Evolutionary conservation across 1,284 basidiomycete species (phyloP).

Genomic region (Inonotus obliquus): DNA sequence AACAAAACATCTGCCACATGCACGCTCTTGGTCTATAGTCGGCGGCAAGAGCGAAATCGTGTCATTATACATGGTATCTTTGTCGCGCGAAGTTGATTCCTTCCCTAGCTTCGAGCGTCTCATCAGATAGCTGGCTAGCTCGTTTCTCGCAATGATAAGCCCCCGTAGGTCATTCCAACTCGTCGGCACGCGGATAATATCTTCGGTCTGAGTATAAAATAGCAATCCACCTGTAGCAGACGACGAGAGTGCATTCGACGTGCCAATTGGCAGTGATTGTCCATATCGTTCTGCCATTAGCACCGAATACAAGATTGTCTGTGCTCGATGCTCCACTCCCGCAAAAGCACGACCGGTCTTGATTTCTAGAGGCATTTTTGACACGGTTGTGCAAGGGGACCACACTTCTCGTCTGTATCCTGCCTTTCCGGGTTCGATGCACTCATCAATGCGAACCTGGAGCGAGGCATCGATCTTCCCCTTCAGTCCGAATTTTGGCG

Average conservation of each 20-base stretch:
- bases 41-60: conserved; percentile 70
- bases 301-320: conserved; percentile 96
- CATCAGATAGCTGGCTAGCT: conserved; percentile 77
- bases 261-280: conserved; percentile 20
- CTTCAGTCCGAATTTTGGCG: conserved; percentile 90
- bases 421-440: conserved; percentile 28
- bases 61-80: conserved; percentile 13
- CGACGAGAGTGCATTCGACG: conserved; percentile 34
- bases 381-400: conserved; percentile 13
- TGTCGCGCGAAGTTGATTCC: conserved; percentile 19
- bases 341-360: conserved; percentile 85
- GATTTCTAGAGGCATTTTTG: conserved; percentile 85
- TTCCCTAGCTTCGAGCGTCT: conserved; percentile 30
- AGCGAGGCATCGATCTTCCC: conserved; percentile 95
- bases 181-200: conserved; percentile 78
- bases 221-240: conserved; percentile 71
- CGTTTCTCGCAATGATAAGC: conserved; percentile 80
- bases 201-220: conserved; percentile 91
- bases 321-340: conserved; percentile 91
- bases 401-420: conserved; percentile 15
- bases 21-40: conserved; percentile 78
- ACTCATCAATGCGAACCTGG: conserved; percentile 39
- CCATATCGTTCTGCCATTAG: conserved; percentile 90
- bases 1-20: conserved; percentile 80
- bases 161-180: conserved; percentile 81